These are phyloP conservation scores for Globisporangium recalcitrans DNA, from an alignment of 352 stramenopile genomes.

Conservation along the genomic window DNA sequence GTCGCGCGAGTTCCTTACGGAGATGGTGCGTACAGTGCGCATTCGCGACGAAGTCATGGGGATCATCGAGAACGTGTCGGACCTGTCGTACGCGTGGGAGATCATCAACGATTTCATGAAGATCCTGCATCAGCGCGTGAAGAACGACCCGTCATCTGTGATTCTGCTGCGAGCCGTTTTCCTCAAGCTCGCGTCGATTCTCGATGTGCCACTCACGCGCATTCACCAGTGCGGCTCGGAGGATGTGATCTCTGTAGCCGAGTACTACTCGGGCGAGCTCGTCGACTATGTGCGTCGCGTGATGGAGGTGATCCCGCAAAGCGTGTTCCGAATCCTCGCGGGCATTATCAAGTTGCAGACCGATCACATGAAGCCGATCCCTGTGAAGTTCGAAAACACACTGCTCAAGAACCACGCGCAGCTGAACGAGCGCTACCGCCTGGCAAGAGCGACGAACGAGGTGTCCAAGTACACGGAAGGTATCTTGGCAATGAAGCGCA, in stretches of 20 bases:
- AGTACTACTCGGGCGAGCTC: conserved; percentile 93
- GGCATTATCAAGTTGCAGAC: conserved; percentile 93
- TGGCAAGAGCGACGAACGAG: conserved; percentile 91
- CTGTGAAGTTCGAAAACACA: conserved; percentile 91
- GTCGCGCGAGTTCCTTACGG: conserved; percentile 88
- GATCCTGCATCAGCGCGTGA: conserved; percentile 91
- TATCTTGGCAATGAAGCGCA: conserved; percentile 94
- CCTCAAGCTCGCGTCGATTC: conserved; percentile 92
- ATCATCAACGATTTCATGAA: conserved; percentile 94
- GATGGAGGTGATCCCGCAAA: conserved; percentile 93
- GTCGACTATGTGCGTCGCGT: conserved; percentile 93
- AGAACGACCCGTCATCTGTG: conserved; percentile 90
- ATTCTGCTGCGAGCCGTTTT: conserved; percentile 92
- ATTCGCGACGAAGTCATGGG: conserved; percentile 90
- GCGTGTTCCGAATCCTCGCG: conserved; percentile 91
- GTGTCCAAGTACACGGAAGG: conserved; percentile 95
- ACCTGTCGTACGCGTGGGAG: conserved; percentile 94
- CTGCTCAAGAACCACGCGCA: conserved; percentile 91
- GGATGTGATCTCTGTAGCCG: conserved; percentile 90
- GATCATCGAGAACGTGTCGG: conserved; percentile 91
- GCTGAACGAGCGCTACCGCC: conserved; percentile 89
- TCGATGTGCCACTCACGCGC: conserved; percentile 91
- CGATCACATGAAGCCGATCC: conserved; percentile 87
- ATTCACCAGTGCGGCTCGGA: conserved; percentile 90
- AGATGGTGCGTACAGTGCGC: conserved; percentile 94